Evolutionary conservation across 257 asterid species (phyloP).

Genomic region (Plantago major): DNA sequence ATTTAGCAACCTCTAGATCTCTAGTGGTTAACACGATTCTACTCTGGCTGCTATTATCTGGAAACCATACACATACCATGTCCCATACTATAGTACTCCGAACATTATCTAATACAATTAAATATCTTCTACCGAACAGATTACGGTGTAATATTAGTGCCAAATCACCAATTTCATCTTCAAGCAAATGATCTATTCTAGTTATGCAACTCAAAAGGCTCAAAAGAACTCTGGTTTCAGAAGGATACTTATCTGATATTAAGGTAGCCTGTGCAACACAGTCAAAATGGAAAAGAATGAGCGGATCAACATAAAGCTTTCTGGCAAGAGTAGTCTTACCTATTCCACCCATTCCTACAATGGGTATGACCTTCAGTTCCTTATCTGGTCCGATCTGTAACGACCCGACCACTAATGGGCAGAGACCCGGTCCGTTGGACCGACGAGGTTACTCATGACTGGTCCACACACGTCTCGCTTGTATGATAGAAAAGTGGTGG

Average conservation of each 20-base stretch:
- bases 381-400: too few species aligned
- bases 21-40: constrained; percentile 21
- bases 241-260: constrained; percentile 9
- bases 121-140: constrained; percentile 3
- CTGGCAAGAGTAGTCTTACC: constrained; percentile 19
- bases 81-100: neutral
- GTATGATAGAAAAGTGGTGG: too few species aligned
- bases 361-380: neutral
- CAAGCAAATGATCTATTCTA: neutral
- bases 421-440: too few species aligned
- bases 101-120: constrained; percentile 14
- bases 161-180: neutral
- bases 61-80: neutral
- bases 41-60: neutral
- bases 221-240: neutral
- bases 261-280: constrained; percentile 3
- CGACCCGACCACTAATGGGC: too few species aligned
- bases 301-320: constrained; percentile 4
- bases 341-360: constrained; percentile 13
- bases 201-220: neutral
- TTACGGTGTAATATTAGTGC: neutral
- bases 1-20: neutral
- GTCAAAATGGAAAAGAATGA: constrained; percentile 8
- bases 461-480: too few species aligned
- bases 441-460: too few species aligned